Evolutionary conservation across 2,329 filamentous ascomycete species (phyloP), one percentile per base, ranked within the genome.

Genomic region (Fulvia fulva): DNA sequence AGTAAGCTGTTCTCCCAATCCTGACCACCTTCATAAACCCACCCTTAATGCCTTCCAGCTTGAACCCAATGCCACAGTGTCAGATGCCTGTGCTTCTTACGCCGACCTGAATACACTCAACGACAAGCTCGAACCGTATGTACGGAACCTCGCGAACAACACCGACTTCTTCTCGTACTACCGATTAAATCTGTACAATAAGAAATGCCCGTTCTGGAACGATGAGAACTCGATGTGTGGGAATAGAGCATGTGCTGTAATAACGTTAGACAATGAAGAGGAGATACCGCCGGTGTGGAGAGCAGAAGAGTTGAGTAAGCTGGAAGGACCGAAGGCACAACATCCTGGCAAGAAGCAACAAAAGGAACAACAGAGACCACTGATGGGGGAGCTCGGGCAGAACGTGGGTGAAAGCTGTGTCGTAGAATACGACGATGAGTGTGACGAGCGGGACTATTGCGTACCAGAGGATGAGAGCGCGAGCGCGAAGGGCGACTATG

Each of bases 161-260:
- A 96, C 93, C 74, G 94, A 99, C 76, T 99, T 97, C 82, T 99
- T 99, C 77, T 93, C 93, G 54, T 91, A 97, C 76, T 99, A 97
- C 78, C 88, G 94, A 58, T 79, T 99, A 47, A 97, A 97, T 73
- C 83, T 99, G 21, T 99, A 91, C 76, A 89, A 95, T 75, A 96
- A 94, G 75, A 86, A 85, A 76, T 99, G 94, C 71, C 94, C 94
- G 0, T 99, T 97, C 74, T 99, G 94, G 93, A 85, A 87, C 71
- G 94, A 99, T 74, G 87, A 91, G 61, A 88, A 89, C 75, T 90
- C 90, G 74, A 90, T 97, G 82, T 99, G 94, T 75, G 94, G 92
- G 64, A 99, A 99, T 76, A 91, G 96, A 67, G 94, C 92, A 21
- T 99, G 94, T 73, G 90, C 93, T 11, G 94, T 99, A 19, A 91